Conservation (phyloP, 2,329 filamentous ascomycete genomes). For the Colletotrichum costaricense region DNA sequence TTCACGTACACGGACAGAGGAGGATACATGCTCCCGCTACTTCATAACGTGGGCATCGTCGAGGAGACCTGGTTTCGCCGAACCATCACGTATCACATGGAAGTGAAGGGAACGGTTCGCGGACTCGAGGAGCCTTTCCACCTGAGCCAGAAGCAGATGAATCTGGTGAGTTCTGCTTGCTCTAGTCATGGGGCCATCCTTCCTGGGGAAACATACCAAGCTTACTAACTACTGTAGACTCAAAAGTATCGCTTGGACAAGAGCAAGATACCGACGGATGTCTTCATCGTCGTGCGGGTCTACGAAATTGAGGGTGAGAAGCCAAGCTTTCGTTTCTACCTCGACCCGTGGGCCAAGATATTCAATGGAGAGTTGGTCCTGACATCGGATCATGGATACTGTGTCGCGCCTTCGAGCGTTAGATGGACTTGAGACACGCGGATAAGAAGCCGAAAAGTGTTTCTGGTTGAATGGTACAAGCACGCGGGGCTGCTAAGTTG, state of each 20-base stretch:
- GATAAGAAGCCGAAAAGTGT: not conserved
- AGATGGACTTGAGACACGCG: not conserved
- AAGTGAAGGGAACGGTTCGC: not conserved
- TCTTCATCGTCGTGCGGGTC: not conserved
- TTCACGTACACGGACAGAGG: not conserved
- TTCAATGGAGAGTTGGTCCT: not conserved
- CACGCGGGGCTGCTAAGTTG: too few species aligned
- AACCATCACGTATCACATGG: not conserved
- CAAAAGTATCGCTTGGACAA: not conserved
- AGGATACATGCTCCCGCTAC: not conserved
- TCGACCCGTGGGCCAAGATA: not conserved
- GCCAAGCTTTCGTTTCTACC: not conserved
- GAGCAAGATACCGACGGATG: not conserved
- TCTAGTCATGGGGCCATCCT: too few species aligned
- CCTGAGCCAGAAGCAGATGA: not conserved
- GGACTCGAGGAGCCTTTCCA: not conserved
- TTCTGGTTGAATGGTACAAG: not conserved
- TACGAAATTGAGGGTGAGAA: not conserved
- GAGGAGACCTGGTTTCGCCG: not conserved
- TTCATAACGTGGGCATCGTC: not conserved
- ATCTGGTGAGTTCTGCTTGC: not conserved
- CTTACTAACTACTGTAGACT: not conserved
- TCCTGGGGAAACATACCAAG: not conserved
- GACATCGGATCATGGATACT: not conserved
- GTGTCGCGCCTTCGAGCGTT: not conserved